A percentile compares a stretch with the other conserved stretches of the same genome.
phyloP scores from a whole-genome alignment of 1,284 basidiomycete genomes.

The Rhodotorula sp. region DNA sequence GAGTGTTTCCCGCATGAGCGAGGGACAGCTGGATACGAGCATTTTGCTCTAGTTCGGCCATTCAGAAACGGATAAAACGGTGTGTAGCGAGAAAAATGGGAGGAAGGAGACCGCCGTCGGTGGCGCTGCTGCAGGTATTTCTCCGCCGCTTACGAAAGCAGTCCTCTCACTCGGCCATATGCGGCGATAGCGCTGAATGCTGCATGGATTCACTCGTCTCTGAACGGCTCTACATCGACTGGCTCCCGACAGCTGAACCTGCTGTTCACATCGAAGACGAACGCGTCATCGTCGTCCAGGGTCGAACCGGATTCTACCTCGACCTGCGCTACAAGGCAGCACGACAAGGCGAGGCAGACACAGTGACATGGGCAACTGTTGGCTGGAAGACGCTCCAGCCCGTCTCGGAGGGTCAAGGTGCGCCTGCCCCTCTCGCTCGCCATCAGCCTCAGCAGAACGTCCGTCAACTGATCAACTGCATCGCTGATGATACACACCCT shows the following conservation, averaged over 20 bases:
- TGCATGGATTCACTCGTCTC: slow-evolving; percentile 17
- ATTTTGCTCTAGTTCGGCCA: background rate
- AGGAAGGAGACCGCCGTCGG: background rate
- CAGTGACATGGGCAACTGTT: slow-evolving; percentile 18
- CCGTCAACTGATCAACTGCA: background rate
- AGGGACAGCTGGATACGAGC: background rate
- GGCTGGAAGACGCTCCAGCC: slow-evolving; percentile 13
- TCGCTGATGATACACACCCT: background rate
- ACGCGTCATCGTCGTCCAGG: slow-evolving; percentile 10
- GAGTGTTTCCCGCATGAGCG: slow-evolving; percentile 18
- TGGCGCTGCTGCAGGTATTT: background rate
- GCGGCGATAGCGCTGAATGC: too few relatives aligned
- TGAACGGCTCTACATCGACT: slow-evolving; percentile 10
- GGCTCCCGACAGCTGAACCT: background rate
- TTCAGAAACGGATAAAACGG: background rate
- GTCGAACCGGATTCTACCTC: slow-evolving; percentile 17
- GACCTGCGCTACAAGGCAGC: slow-evolving; percentile 4
- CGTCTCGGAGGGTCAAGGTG: slow-evolving; percentile 1
- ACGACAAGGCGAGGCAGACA: too few relatives aligned
- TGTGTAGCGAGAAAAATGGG: background rate
- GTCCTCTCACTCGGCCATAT: too few relatives aligned
- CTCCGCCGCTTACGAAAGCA: background rate
- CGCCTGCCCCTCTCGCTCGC: background rate
- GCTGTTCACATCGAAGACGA: background rate
- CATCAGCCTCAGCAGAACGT: background rate